These are phyloP conservation scores for Phyllosticta ampelicida DNA, from an alignment of 2,329 filamentous ascomycete species.

Conservation along the genomic window DNA sequence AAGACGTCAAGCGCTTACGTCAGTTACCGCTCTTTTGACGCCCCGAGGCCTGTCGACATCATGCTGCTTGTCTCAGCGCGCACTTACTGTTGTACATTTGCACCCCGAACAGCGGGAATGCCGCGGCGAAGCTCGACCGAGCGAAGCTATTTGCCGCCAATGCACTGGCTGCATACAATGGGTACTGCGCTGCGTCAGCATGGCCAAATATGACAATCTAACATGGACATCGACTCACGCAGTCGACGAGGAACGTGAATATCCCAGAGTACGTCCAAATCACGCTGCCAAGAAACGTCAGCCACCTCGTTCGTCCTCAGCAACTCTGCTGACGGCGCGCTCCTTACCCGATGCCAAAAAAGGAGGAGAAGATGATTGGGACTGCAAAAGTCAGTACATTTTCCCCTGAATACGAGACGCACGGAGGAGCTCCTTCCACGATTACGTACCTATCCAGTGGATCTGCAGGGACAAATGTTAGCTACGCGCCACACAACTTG, in stretches of 20 bases:
- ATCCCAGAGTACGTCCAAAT: conserved; percentile 73
- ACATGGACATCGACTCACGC: conserved; percentile 28
- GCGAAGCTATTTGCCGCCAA: conserved; percentile 42
- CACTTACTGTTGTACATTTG: conserved; percentile 42
- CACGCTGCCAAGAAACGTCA: conserved; percentile 39
- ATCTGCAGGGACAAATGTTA: conserved; percentile 29
- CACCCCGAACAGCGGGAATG: conserved; percentile 38
- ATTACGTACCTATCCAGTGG: conserved; percentile 39
- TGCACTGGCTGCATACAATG: conserved; percentile 39
- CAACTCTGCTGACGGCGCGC: conserved; percentile 5
- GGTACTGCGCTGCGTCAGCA: conserved; percentile 28
- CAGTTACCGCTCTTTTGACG: conserved; percentile 35
- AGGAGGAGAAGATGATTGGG: conserved; percentile 38
- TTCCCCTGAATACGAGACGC: conserved; percentile 16
- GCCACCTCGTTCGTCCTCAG: conserved; percentile 6
- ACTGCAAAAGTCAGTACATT: conserved; percentile 29
- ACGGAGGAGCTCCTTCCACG: not conserved
- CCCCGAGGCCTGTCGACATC: conserved; percentile 5
- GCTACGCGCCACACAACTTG: conserved; percentile 37
- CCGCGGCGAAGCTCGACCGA: conserved; percentile 37
- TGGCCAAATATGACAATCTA: conserved; percentile 14
- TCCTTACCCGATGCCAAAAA: conserved; percentile 37
- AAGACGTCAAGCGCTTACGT: conserved; percentile 17
- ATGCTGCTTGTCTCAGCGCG: conserved; percentile 12
- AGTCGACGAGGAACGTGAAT: conserved; percentile 75